Conservation (phyloP, 2,329 filamentous ascomycete genomes). For the Clarireedia homoeocarpa region DNA sequence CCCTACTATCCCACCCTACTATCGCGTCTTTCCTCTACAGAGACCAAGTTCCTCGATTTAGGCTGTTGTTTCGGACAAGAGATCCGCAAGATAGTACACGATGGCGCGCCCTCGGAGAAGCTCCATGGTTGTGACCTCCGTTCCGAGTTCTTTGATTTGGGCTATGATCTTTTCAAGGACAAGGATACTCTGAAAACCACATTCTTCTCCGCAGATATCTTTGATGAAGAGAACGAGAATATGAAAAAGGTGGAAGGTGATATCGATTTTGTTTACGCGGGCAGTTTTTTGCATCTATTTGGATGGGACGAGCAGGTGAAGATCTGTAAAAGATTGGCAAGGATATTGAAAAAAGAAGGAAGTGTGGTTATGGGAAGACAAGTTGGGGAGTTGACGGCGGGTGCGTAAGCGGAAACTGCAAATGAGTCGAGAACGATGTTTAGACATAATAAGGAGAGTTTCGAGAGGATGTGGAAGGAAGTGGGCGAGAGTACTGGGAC, state of each 20-base stretch:
- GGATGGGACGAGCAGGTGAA: slow-evolving; percentile 10
- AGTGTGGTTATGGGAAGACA: slow-evolving; percentile 3
- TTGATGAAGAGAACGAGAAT: slow-evolving; percentile 21
- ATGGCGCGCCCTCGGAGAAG: slow-evolving; percentile 28
- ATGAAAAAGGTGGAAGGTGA: slow-evolving; percentile 21
- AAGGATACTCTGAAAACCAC: slow-evolving; percentile 23
- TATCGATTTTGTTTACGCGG: slow-evolving; percentile 8
- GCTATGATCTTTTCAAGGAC: slow-evolving; percentile 33
- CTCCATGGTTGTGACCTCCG: slow-evolving; percentile 27
- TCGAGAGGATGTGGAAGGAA: slow-evolving; percentile 13
- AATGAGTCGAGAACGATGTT: background rate
- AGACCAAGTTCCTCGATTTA: slow-evolving; percentile 28
- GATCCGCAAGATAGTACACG: slow-evolving; percentile 29
- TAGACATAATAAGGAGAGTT: slow-evolving; percentile 9
- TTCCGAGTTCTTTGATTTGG: slow-evolving; percentile 29
- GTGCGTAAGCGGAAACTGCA: background rate
- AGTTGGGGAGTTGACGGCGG: slow-evolving; percentile 19
- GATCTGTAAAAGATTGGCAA: slow-evolving; percentile 24
- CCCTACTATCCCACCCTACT: slow-evolving; percentile 8
- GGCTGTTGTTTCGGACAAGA: slow-evolving; percentile 34
- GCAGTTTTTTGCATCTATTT: slow-evolving; percentile 12
- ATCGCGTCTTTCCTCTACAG: background rate
- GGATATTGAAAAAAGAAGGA: slow-evolving; percentile 7
- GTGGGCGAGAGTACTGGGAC: slow-evolving; percentile 17
- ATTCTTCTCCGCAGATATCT: slow-evolving; percentile 29